phyloP scores from a whole-genome alignment of 345 rosid species.

The Brassica juncea region DNA sequence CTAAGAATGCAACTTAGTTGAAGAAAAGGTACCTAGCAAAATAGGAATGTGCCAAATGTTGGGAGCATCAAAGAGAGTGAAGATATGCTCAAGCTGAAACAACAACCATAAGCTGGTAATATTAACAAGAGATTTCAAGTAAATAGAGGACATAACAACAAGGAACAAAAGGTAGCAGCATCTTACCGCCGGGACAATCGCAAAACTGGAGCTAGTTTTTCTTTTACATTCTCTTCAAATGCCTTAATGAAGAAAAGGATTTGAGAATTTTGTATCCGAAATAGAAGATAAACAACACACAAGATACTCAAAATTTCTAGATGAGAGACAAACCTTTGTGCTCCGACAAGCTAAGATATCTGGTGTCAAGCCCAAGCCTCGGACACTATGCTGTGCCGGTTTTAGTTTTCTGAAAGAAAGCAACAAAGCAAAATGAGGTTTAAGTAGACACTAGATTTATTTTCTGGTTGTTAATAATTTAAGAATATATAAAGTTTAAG shows the following conservation, averaged over 20 bases:
- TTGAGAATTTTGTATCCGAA: not conserved
- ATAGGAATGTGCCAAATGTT: conserved; percentile 97
- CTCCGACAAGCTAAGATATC: conserved; percentile 92
- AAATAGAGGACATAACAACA: conserved; percentile 1
- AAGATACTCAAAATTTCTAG: not conserved
- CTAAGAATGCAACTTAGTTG: not conserved
- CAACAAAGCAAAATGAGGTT: conserved; percentile 13
- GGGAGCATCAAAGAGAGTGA: conserved; percentile 83
- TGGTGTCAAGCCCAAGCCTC: conserved; percentile 88
- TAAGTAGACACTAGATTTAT: not conserved
- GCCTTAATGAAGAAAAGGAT: conserved; percentile 42
- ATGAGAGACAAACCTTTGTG: conserved; percentile 57
- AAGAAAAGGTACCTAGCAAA: conserved; percentile 59
- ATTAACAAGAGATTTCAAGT: conserved; percentile 16
- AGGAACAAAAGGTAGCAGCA: not conserved
- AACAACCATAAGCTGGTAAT: conserved; percentile 7
- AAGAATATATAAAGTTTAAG: no score
- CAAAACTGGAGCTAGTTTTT: conserved; percentile 80
- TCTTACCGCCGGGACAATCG: conserved; percentile 68
- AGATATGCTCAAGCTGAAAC: conserved; percentile 65
- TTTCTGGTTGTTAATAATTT: no score
- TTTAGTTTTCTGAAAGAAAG: conserved; percentile 74
- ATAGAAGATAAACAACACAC: not conserved
- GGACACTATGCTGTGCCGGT: conserved; percentile 96
- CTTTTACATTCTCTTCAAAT: conserved; percentile 76